Evolutionary conservation across 257 asterid species (phyloP), one percentile per base, ranked within the genome.

Genomic region (Pogostemon cablin): DNA sequence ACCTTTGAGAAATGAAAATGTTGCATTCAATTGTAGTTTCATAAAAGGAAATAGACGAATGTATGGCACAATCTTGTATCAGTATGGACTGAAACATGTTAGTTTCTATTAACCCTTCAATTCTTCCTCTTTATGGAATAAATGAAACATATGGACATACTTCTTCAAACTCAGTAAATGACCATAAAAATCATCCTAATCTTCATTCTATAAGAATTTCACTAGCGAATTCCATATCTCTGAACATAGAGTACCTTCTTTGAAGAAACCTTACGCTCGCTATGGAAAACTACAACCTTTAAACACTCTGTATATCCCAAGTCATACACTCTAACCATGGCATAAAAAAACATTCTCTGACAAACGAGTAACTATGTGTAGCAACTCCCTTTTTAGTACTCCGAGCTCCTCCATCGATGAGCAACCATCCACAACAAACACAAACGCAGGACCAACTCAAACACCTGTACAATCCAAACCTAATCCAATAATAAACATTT

Each of bases 281-380:
- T 98, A 4, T 86, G 90, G 44, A 93, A 89, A 58, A 93, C 43
- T 69, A 93, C 88, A 63, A 81, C 91, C 82, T 80, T 85, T 65
- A 79, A 71, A 75, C 96, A 83, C 68, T 89, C 93, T 0, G 86
- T 64, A 74, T 86, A 93, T 38, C 95, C 95, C 78, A 93, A 86
- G 84, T 93, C 98, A 75, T 91, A 86, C 17, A 93, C 93, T 81
- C 81, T 87, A 72, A 86, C 96, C 93, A 89, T 89, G 7, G 89
- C 80, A 79, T 89, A 98, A 77, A 93, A 72, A 87, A 81, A 41
- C 87, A 87, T 84, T 82, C 84, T 93, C 99, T 6, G 98, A 96
- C 77, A 91, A 78, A 42, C 85, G 77, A 5, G 90, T 59, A 66
- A 89, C 71, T 56, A 76, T 81, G 46, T 85, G 98, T 73, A 87